Conservation (phyloP, 352 stramenopile genomes). For the Globisporangium echinulatum region DNA sequence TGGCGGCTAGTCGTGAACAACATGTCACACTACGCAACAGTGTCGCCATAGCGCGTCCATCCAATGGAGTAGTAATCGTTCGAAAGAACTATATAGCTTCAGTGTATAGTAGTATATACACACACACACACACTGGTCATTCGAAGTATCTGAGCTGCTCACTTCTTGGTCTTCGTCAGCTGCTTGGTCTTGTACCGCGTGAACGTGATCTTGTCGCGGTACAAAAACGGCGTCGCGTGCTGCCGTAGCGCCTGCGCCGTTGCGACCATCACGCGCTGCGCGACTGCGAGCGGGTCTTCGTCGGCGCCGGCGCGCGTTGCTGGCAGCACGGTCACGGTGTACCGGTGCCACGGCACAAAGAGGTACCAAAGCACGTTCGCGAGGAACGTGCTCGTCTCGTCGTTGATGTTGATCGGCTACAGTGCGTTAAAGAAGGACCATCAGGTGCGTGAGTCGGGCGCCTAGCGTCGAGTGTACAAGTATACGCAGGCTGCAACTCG, state of each 20-base stretch:
- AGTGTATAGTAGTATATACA: no score
- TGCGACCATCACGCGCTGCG: slow-evolving; percentile 56
- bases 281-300: slow-evolving; percentile 45
- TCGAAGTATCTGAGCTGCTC: no score
- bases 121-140: background rate
- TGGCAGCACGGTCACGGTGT: slow-evolving; percentile 50
- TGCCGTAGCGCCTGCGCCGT: slow-evolving; percentile 44
- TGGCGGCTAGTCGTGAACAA: slow-evolving; percentile 13
- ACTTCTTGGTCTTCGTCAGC: slow-evolving; percentile 45
- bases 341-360: slow-evolving; percentile 66
- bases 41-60: no score
- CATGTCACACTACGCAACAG: no score
- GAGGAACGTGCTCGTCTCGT: slow-evolving; percentile 68
- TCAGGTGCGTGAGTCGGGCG: no score
- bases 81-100: no score
- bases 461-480: no score
- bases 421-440: background rate
- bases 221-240: slow-evolving; percentile 58
- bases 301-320: slow-evolving; percentile 21
- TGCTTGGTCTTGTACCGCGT: slow-evolving; percentile 51
- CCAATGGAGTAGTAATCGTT: no score
- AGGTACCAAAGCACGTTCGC: slow-evolving; percentile 74
- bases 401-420: slow-evolving; percentile 74
- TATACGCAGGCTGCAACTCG: no score
- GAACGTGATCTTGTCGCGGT: slow-evolving; percentile 65